Evolutionary conservation across 2,329 filamentous ascomycete species (phyloP).

Genomic region (Exophiala aquamarina): DNA sequence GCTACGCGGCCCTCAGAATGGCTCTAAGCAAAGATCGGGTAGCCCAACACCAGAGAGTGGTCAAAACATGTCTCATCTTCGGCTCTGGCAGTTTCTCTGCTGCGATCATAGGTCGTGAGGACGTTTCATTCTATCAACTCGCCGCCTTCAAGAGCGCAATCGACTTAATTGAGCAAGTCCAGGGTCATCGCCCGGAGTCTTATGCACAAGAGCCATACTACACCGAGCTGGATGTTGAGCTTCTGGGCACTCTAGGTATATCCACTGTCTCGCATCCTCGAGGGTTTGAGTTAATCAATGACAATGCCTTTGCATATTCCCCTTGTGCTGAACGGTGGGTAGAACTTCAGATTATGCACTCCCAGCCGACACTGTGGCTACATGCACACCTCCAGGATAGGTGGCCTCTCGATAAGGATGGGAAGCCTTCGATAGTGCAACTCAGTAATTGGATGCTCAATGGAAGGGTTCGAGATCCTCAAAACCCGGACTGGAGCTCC

Average conservation of each 20-base stretch:
- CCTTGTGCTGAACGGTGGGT: constrained; percentile 50
- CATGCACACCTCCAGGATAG: constrained; percentile 6
- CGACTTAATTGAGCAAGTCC: constrained; percentile 8
- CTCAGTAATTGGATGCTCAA: background rate
- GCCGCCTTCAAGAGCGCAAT: constrained; percentile 18
- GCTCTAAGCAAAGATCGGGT: background rate
- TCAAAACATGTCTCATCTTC: constrained; percentile 18
- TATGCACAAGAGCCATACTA: constrained; percentile 60
- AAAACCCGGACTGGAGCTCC: background rate
- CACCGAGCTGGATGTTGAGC: constrained; percentile 39
- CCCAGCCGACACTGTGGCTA: constrained; percentile 17
- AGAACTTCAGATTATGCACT: constrained; percentile 14
- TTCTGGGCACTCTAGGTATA: constrained; percentile 38
- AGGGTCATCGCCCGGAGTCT: constrained; percentile 16
- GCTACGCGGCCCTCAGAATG: background rate
- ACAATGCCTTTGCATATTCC: constrained; percentile 58
- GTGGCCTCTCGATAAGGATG: background rate
- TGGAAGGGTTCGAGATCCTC: background rate
- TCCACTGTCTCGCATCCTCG: constrained; percentile 48
- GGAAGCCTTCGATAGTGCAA: background rate
- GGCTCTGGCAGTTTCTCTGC: constrained; percentile 22
- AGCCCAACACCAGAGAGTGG: too few relatives aligned
- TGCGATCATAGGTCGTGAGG: constrained; percentile 7
- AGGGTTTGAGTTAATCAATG: constrained; percentile 53
- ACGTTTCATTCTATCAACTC: constrained; percentile 18